Base-by-base conservation (phyloP, 768 basidiomycete genomes). In the Exsudoporus frostii region DNA sequence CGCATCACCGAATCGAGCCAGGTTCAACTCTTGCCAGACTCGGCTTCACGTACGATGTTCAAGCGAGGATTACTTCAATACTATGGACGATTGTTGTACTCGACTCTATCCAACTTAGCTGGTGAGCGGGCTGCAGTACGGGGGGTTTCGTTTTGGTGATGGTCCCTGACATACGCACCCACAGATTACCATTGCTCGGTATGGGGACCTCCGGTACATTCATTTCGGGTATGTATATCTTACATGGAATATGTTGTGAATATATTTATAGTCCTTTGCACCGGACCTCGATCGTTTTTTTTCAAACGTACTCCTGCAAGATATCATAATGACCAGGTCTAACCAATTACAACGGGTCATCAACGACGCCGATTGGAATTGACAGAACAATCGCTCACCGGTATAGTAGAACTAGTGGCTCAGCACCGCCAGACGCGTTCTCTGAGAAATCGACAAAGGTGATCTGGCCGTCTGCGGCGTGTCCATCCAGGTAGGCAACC, bases 281-380 rank as follows among this genome's bases (percentile, higher is more conserved):
- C 11, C 0, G 2, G 19, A 43, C 40, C 14, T 30, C 8, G 25
- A 20, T 45, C 37, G 4, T 20, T 37, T 15, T 37, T 15, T 49
- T 48, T 61, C 50, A 65, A 29, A 22, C 36, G 0, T n/a, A 29
- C 47, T 48, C 65, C 32, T 65, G 59, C 11, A 69, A 41, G 45
- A 93, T 86, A 71, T 95, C 92, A 69, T 90, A 95, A 66, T 95
- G 92, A 9, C 92, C 92, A 19, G 92, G 92, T 45, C 91, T 92
- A 52, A 13, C 13, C 50, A 45, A 11, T 30, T 11, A 30, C 29
- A 30, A 55, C 38, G 27, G 19, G 56, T 29, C 13, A 19, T 51
- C 34, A 32, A 52, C 45, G 40, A 25, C 11, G 10, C 33, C 33
- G 30, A 45, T 37, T 32, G 36, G 13, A 53, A 45, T 36, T 10